Conservation (phyloP, 306 rosid genomes). For the Vigna reflexopilosa region DNA sequence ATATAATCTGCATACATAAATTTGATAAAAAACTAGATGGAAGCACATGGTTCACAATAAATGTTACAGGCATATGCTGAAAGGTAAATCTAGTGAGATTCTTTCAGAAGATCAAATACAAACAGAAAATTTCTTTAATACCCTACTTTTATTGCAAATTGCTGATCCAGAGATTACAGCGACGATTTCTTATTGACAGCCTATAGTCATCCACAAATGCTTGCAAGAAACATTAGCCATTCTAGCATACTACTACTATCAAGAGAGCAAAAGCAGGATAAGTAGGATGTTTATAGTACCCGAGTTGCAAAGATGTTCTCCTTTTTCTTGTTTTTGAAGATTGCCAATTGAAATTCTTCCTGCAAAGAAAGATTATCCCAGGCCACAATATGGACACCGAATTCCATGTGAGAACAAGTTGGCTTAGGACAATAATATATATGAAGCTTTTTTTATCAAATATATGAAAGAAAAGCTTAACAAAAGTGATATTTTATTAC, state of each 20-base stretch:
- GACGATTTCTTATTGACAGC: neutral
- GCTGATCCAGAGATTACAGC: slow-evolving; percentile 12
- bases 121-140: slow-evolving; percentile 31
- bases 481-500: neutral
- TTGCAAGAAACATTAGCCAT: slow-evolving; percentile 14
- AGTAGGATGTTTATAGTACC: slow-evolving; percentile 57
- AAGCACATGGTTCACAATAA: slow-evolving; percentile 26
- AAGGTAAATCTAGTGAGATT: slow-evolving; percentile 5
- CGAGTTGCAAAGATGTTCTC: slow-evolving; percentile 94
- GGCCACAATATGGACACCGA: slow-evolving; percentile 28
- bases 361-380: slow-evolving; percentile 53
- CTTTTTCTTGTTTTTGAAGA: slow-evolving; percentile 87
- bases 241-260: neutral
- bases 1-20: neutral
- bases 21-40: neutral
- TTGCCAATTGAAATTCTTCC: slow-evolving; percentile 98
- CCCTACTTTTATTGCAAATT: slow-evolving; percentile 22
- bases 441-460: neutral
- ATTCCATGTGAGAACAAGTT: slow-evolving; percentile 3
- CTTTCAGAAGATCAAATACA: neutral
- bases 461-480: neutral
- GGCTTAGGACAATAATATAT: neutral
- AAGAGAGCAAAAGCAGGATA: slow-evolving; percentile 32
- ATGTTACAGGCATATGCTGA: neutral
- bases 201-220: slow-evolving; percentile 15